phyloP scores from a whole-genome alignment of 73 alveolate species.

The Paraurostyla sp. region DNA sequence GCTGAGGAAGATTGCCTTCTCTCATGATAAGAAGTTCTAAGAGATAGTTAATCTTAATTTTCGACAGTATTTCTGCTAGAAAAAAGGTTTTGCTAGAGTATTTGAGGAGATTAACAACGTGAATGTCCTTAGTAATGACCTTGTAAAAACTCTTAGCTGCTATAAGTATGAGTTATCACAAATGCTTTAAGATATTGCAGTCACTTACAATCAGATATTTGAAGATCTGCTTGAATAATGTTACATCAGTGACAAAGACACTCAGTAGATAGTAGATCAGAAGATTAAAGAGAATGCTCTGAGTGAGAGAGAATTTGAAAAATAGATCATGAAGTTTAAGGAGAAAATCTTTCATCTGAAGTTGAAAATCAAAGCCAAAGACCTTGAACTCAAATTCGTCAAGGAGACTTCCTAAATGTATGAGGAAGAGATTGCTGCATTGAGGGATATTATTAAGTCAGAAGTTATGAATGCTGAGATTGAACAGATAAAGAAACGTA shows the following conservation, averaged over 20 bases:
- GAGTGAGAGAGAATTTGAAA: conserved; percentile 34
- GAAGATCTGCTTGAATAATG: conserved; percentile 63
- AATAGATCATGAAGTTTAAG: conserved; percentile 34
- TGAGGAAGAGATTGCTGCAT: conserved; percentile 49
- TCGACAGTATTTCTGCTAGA: conserved; percentile 51
- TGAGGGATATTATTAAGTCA: conserved; percentile 65
- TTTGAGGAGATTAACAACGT: conserved; percentile 65
- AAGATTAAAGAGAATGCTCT: conserved; percentile 52
- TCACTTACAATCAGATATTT: conserved; percentile 62
- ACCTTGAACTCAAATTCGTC: conserved; percentile 45
- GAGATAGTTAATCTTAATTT: conserved; percentile 42
- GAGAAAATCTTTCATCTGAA: conserved; percentile 31
- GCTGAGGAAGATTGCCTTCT: neutral
- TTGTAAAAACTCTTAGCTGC: conserved; percentile 67
- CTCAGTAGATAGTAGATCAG: conserved; percentile 30
- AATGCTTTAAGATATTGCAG: conserved; percentile 40
- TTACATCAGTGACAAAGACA: conserved; percentile 46
- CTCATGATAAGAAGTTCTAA: conserved; percentile 27
- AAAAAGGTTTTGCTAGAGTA: conserved; percentile 54
- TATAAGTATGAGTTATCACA: conserved; percentile 71
- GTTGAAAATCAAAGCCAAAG: conserved; percentile 37
- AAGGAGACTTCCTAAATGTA: conserved; percentile 59
- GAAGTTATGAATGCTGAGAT: conserved; percentile 71
- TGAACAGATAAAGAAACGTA: conserved; percentile 39
- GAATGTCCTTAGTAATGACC: conserved; percentile 50